Base-by-base conservation (phyloP, 2,329 filamentous ascomycete genomes). In the Beauveria varroae region DNA sequence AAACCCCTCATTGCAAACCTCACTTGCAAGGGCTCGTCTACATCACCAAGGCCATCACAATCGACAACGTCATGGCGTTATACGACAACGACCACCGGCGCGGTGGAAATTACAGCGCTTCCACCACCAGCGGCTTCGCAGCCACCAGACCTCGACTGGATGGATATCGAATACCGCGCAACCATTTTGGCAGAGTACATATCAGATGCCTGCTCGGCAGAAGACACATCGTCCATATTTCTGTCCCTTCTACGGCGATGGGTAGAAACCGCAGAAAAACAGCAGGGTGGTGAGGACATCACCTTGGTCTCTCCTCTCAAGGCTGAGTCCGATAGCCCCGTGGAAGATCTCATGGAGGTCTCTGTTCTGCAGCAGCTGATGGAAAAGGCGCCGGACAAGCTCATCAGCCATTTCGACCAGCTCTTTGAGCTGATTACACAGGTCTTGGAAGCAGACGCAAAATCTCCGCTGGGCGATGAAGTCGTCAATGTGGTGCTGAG, bases 331-430 rank as follows among this genome's bases (percentile, higher is more conserved):
- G 47, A 37, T 1, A 59, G n/a, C 51, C 75, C 81, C 0, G 62
- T 84, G 3, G 69, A 68, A 5, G 76, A 78, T 4, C 73, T 91
- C 1, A 71, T 81, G 6, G 79, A 88, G 64, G 78, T 86, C 5
- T 85, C 85, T 54, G 72, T 90, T 0, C 76, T 90, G 8, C 86
- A 89, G 67, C 81, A 80, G 40, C 79, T 91, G 73, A 84, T 90
- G 71, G 81, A 83, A 26, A 79, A 76, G 51, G 81, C 87, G 51
- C 81, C 86, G 1, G 82, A 87, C 24, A 85, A 83, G 64, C 78
- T 91, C 14, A 81, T 88, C 34, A 80, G 79, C 37, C 82, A 85
- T 61, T 86, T 88, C 2, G 80, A 81, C 49, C 85, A 89, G 65
- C 78, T 90, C 7, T 74, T 91, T 2, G 81, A 85, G 51, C 78